Evolutionary conservation across 1,284 basidiomycete genomes (phyloP), one percentile per base, ranked within the genome.

Genomic region (Heterobasidion parviporum): DNA sequence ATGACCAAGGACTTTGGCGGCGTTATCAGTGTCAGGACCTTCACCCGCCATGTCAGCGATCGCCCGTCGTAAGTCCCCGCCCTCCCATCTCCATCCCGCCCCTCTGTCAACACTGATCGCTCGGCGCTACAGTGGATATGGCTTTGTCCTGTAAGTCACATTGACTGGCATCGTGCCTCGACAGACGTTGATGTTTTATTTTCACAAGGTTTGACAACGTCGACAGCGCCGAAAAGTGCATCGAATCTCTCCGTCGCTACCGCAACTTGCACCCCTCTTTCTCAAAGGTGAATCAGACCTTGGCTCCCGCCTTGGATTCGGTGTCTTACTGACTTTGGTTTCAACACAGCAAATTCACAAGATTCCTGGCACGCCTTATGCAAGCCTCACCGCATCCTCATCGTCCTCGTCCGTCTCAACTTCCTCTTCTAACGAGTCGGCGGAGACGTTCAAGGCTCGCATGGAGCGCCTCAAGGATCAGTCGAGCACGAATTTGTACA

Each of bases 241-340:
- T 90, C 53, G 73, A 81, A 16, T 73, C 80, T 2, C 72, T 90
- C 38, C 73, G 84, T 55, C 77, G 79, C 62, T 84, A 83, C 58
- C 76, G 84, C 51, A 87, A 89, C 63, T 70, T 90, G 48, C 87
- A 90, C 64, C 88, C 87, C 1, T 87, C 87, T 1, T 89, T 87
- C 63, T 81, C 81, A 54, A 80, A 80, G 71, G 79, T 75, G 53
- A 26, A 26, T 26, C 26, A 4, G 26, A 26, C 26, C 26, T 5
- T 26, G 62, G 53, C 8, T 41, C n/a, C 6, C 49, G 33, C 33
- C 38, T 52, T 50, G 50, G 10, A 14, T 55, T 16, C 54, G 15
- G 26, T 57, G 53, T 3, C n/a, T 35, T 35, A 14, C 43, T 35
- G 12, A 35, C 18, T 15, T 44, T 32, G n/a, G 6, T 36, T 8